Evolutionary conservation across 2,329 filamentous ascomycete species (phyloP), one percentile per base, ranked within the genome.

Genomic region (Aspergillus neotritici): DNA sequence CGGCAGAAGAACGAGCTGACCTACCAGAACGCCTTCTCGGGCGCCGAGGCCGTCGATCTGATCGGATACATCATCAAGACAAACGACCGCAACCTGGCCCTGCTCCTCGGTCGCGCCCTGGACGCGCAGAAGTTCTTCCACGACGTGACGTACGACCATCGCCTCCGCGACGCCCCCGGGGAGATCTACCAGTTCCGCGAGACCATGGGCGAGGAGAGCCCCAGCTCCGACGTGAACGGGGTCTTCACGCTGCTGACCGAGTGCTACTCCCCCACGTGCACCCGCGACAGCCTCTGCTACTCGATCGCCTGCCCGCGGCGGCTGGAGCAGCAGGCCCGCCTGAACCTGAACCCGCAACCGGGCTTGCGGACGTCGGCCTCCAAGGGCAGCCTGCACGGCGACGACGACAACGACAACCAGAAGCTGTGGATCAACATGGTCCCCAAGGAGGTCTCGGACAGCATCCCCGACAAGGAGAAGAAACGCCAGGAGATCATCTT

Each of bases 361-460:
- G 90, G 90, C 46, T 73, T 98, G 55, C 87, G 86, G 64, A 73
- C 81, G 29, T 80, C 83, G 53, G 78, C 83, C 43, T 85, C 82
- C 5, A 77, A 80, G 53, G 75, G 74, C 62, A 93, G 81, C 70
- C 68, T 87, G 60, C 90, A 94, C 21, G 60, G 58, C 59, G 89
- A 94, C 55, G 87, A 93, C 50, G 85, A 93, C 58, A 87, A 85
- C 28, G 89, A 96, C 60, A 90, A 97, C 65, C 93, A 97, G 71
- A 97, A 97, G 67, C 78, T 98, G 31, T 98, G 93, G 93, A 98
- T 98, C 68, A 97, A 97, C 65, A 95, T 90, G 11, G 93, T 98
- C 30, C 87, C 90, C 1, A 93, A 95, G 65, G 93, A 97, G 64
- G 76, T 98, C 44, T 89, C 90, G 1, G 90, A 97, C 55, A 87